Conservation (phyloP, 2,329 filamentous ascomycete species). For the Pseudogymnoascus sp. region DNA sequence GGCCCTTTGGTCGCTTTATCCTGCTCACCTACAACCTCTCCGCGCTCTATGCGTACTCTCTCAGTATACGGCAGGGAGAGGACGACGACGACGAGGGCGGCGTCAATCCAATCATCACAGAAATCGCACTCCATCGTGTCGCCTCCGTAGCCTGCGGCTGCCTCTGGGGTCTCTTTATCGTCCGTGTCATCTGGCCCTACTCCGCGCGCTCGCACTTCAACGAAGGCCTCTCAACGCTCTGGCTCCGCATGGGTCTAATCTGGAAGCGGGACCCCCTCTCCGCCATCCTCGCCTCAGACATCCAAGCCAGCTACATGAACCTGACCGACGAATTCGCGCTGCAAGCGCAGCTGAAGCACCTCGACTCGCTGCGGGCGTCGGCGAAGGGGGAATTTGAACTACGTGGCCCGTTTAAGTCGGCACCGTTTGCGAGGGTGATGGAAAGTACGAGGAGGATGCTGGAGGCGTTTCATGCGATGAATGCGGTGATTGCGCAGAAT, state of each 20-base stretch:
- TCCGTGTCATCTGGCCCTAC: slow-evolving; percentile 86
- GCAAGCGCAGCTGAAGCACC: slow-evolving; percentile 61
- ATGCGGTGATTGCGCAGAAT: slow-evolving; percentile 79
- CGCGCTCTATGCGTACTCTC: slow-evolving; percentile 85
- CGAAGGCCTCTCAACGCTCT: slow-evolving; percentile 81
- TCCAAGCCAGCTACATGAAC: slow-evolving; percentile 66
- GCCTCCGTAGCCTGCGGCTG: slow-evolving; percentile 78
- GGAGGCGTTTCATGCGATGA: slow-evolving; percentile 94
- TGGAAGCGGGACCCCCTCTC: slow-evolving; percentile 91
- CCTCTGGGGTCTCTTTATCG: slow-evolving; percentile 86
- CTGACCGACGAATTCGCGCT: slow-evolving; percentile 82
- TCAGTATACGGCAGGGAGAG: slow-evolving; percentile 70
- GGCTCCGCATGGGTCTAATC: slow-evolving; percentile 88
- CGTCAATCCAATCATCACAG: slow-evolving; percentile 70
- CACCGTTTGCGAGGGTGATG: slow-evolving; percentile 66
- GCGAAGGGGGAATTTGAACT: slow-evolving; percentile 85
- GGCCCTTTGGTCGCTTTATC: slow-evolving; percentile 86
- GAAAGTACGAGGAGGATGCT: slow-evolving; percentile 75
- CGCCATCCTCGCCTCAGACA: slow-evolving; percentile 54
- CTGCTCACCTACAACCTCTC: slow-evolving; percentile 94
- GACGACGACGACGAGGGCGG: slow-evolving; percentile 87
- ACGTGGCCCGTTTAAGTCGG: slow-evolving; percentile 74
- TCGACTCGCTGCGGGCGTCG: slow-evolving; percentile 65
- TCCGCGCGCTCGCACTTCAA: slow-evolving; percentile 82
- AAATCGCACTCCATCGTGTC: slow-evolving; percentile 83